Base-by-base conservation (phyloP, 2,329 filamentous ascomycete genomes). In the Bimuria novae-zelandiae region DNA sequence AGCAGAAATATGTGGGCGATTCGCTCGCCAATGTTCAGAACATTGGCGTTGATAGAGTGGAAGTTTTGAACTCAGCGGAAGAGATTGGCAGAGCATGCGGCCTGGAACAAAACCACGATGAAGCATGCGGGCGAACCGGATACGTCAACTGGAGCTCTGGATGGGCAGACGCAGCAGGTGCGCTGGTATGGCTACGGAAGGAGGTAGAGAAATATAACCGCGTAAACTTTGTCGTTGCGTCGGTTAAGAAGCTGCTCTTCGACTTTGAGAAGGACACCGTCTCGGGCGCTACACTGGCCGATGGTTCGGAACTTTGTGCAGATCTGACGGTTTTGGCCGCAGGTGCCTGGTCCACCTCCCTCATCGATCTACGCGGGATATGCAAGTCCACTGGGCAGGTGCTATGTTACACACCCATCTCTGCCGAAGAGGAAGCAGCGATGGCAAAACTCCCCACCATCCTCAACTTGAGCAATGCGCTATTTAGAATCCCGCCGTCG, bases 331-430 rank as follows among this genome's bases (percentile, higher is more conserved):
- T 97, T 50, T 80, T 96, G 2, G 92, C 93, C 0, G 86, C 92
- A 0, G 93, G 93, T 14, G 92, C 93, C 4, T 97, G 93, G 92
- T 90, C 89, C 2, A 84, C 87, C 2, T 81, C 83, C 1, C 80
- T 97, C 19, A 76, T 97, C 51, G 89, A 96, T 72, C 78, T 97
- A 0, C 80, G 86, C 41, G 90, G 90, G 22, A 84, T 89, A 39
- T 87, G 86, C 33, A 83, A 88, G 58, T 89, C 92, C 2, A 96
- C 91, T 0, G 93, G 90, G 12, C 93, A 97, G 66, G 83, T 84
- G 0, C 70, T 97, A 22, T 88, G 83, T 11, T 97, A 95, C 76
- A 77, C 96, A 60, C 80, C 85, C 58, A 82, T 97, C 62, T 88
- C 85, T 0, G 77, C 84, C 14, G 82, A 83, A 4, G 92, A 97